Evolutionary conservation across 495 filamentous ascomycete species (phyloP).

Genomic region (Bryoglossum gracile): DNA sequence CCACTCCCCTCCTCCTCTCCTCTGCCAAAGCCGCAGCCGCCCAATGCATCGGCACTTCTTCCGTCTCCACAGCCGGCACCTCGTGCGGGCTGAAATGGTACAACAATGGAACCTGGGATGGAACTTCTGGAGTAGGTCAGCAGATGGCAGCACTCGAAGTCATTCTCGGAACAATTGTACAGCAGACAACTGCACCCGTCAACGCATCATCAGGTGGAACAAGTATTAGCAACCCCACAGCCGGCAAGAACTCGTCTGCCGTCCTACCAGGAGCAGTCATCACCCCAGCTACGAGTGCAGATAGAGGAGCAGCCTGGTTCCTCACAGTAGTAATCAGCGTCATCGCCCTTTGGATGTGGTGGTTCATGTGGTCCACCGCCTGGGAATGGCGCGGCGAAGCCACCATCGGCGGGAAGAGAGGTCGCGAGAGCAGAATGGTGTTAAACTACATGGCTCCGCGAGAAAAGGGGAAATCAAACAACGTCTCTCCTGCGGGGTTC

Average conservation of each 20-base stretch:
- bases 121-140: slow-evolving; percentile 51
- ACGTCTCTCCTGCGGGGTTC: too few species aligned
- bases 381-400: not conserved
- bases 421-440: too few species aligned
- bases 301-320: slow-evolving; percentile 54
- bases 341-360: not conserved
- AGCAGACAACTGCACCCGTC: slow-evolving; percentile 40
- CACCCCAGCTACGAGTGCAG: slow-evolving; percentile 37
- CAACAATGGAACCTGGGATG: slow-evolving; percentile 50
- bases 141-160: slow-evolving; percentile 65
- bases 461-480: too few species aligned
- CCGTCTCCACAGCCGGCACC: slow-evolving; percentile 34
- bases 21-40: slow-evolving; percentile 60
- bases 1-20: slow-evolving; percentile 54
- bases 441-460: too few species aligned
- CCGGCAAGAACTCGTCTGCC: slow-evolving; percentile 38
- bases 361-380: slow-evolving; percentile 9
- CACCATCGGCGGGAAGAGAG: not conserved
- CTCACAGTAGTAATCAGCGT: slow-evolving; percentile 38
- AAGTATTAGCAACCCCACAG: slow-evolving; percentile 61
- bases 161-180: slow-evolving; percentile 47
- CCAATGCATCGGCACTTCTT: slow-evolving; percentile 60
- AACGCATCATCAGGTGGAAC: slow-evolving; percentile 63
- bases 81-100: slow-evolving; percentile 70
- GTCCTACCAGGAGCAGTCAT: slow-evolving; percentile 14